These are phyloP conservation scores for Hyphopichia pseudoburtonii DNA, from an alignment of 1,139 yeast species.

Conservation along the genomic window DNA sequence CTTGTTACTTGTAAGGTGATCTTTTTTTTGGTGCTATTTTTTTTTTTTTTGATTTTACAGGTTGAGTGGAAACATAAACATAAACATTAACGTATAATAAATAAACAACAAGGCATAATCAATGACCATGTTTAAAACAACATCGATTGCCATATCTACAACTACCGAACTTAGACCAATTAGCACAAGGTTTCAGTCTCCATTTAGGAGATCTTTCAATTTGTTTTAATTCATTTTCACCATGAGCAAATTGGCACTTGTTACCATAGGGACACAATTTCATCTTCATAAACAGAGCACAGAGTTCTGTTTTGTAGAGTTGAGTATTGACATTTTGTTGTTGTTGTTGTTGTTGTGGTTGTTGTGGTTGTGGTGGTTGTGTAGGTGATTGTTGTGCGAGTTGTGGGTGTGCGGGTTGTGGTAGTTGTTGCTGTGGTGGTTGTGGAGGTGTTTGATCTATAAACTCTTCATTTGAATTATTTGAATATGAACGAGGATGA, in stretches of 20 bases:
- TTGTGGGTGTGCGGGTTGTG: slow-evolving; percentile 7
- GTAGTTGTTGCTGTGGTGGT: slow-evolving; percentile 7
- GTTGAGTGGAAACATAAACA: slow-evolving; percentile 3
- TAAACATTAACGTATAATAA: not conserved
- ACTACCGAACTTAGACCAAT: slow-evolving; percentile 79
- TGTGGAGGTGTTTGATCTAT: slow-evolving; percentile 15
- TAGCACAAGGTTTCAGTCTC: slow-evolving; percentile 89
- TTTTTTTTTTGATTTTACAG: not conserved
- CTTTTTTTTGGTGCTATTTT: too few species aligned
- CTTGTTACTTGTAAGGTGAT: too few species aligned
- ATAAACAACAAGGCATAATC: not conserved
- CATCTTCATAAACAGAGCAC: slow-evolving; percentile 72
- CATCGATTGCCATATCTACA: slow-evolving; percentile 92
- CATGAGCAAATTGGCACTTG: slow-evolving; percentile 96
- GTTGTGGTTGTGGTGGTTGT: slow-evolving; percentile 2
- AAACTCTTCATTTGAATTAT: slow-evolving; percentile 20
- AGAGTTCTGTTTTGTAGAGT: slow-evolving; percentile 86
- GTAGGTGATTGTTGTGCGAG: slow-evolving; percentile 5
- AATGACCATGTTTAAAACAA: slow-evolving; percentile 77
- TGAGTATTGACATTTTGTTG: slow-evolving; percentile 56
- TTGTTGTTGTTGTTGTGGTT: slow-evolving; percentile 16
- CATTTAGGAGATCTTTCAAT: slow-evolving; percentile 81
- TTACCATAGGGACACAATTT: slow-evolving; percentile 84
- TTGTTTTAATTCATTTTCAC: slow-evolving; percentile 68
- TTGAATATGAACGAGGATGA: slow-evolving; percentile 10